phyloP scores from a whole-genome alignment of 1,284 basidiomycete genomes.

The Moniliella sp. region DNA sequence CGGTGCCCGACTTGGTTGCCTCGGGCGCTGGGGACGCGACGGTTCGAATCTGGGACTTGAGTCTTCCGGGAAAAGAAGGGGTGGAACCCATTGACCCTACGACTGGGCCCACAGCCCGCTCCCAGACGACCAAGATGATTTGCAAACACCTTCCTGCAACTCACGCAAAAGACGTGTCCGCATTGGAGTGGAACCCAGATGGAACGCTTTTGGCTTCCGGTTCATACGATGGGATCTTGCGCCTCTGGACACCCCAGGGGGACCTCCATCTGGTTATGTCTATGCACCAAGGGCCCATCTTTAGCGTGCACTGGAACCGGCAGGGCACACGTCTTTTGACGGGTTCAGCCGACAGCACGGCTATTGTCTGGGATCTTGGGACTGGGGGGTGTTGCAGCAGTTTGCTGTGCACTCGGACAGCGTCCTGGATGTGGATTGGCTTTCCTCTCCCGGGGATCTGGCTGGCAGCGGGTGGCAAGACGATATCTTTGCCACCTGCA shows the following conservation, averaged over 20 bases:
- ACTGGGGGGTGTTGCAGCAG: constrained; percentile 27
- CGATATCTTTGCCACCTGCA: constrained; percentile 26
- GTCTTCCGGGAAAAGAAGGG: too few species aligned
- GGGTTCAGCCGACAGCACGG: constrained; percentile 26
- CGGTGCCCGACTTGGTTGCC: constrained; percentile 28
- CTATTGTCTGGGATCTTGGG: constrained; percentile 33
- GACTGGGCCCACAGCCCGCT: too few species aligned
- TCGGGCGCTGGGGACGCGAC: constrained; percentile 31
- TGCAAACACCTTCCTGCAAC: constrained; percentile 31
- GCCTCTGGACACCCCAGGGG: constrained; percentile 33
- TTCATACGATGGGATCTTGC: constrained; percentile 31
- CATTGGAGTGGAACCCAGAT: constrained; percentile 32
- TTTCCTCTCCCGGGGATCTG: constrained; percentile 7
- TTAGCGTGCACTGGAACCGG: constrained; percentile 30
- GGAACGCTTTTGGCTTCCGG: constrained; percentile 30
- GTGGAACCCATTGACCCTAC: too few species aligned
- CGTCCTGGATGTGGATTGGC: constrained; percentile 31
- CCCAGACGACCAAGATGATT: constrained; percentile 6
- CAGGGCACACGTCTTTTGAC: constrained; percentile 28
- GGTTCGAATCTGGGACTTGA: constrained; percentile 33
- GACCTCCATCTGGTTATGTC: constrained; percentile 33
- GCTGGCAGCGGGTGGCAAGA: constrained; percentile 7
- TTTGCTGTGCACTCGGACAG: constrained; percentile 24
- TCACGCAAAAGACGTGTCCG: constrained; percentile 28
- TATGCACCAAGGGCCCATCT: constrained; percentile 33